A percentile compares a stretch with the other conserved stretches of the same genome.
phyloP scores from a whole-genome alignment of 2,329 filamentous ascomycete genomes.

The Whalleya microplaca region DNA sequence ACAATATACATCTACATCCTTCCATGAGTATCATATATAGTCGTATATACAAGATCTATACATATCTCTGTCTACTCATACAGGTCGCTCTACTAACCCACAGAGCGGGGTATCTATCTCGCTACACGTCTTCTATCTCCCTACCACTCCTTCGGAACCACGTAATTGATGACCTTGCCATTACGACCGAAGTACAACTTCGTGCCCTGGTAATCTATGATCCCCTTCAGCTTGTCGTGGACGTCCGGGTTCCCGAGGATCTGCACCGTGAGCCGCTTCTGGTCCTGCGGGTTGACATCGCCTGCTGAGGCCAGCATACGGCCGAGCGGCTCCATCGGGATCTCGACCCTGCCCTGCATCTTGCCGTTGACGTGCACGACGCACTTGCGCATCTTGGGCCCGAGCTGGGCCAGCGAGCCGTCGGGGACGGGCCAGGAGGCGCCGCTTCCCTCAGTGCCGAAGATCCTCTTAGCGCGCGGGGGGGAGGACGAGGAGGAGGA shows the following conservation, averaged over 20 bases:
- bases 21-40: no score
- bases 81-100: slow-evolving; percentile 5
- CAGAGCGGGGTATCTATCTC: slow-evolving; percentile 19
- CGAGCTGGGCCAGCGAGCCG: slow-evolving; percentile 52
- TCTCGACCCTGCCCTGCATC: slow-evolving; percentile 67
- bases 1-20: no score
- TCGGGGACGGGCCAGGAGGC: slow-evolving; percentile 63
- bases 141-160: slow-evolving; percentile 45
- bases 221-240: slow-evolving; percentile 54
- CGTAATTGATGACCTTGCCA: slow-evolving; percentile 76
- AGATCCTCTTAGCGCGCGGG: slow-evolving; percentile 45
- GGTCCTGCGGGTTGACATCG: no score
- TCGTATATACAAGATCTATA: neutral
- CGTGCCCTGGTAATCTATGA: slow-evolving; percentile 41
- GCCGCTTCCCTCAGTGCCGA: slow-evolving; percentile 42
- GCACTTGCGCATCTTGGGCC: slow-evolving; percentile 55
- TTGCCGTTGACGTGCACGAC: slow-evolving; percentile 84
- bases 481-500: slow-evolving; percentile 40
- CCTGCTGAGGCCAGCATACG: no score
- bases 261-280: slow-evolving; percentile 63
- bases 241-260: slow-evolving; percentile 67
- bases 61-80: neutral
- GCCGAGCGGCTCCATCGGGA: no score
- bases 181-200: slow-evolving; percentile 48
- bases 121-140: neutral